These are phyloP conservation scores for Colletotrichum cuscutae DNA, from an alignment of 2,329 filamentous ascomycete genomes.

Conservation along the genomic window DNA sequence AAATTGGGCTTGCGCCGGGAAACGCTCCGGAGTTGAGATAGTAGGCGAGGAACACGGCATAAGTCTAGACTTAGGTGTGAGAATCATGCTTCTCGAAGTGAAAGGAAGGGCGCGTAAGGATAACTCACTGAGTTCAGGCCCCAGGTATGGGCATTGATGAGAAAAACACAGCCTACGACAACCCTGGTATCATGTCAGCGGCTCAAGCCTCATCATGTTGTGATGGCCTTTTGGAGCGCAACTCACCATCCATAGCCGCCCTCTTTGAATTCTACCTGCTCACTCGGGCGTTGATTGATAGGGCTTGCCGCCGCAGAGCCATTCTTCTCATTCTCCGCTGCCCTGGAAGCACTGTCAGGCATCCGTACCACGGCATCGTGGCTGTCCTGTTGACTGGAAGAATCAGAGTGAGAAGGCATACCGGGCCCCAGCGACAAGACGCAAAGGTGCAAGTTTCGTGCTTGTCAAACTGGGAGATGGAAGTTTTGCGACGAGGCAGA, in stretches of 20 bases:
- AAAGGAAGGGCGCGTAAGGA: neutral
- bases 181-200: slow-evolving; percentile 48
- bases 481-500: neutral
- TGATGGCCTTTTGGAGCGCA: neutral
- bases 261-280: slow-evolving; percentile 54
- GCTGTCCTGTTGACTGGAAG: slow-evolving; percentile 12
- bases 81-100: neutral
- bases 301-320: slow-evolving; percentile 3
- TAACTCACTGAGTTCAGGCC: slow-evolving; percentile 72
- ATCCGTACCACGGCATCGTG: slow-evolving; percentile 24
- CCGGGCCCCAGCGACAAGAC: slow-evolving; percentile 12
- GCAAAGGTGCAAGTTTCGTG: neutral
- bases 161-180: slow-evolving; percentile 62
- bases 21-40: slow-evolving; percentile 69
- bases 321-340: slow-evolving; percentile 22
- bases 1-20: slow-evolving; percentile 69
- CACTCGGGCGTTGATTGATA: neutral
- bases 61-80: slow-evolving; percentile 53
- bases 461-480: neutral
- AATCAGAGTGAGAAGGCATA: slow-evolving; percentile 25
- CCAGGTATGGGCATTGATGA: slow-evolving; percentile 79
- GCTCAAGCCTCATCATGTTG: neutral
- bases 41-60: slow-evolving; percentile 66
- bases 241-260: slow-evolving; percentile 70
- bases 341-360: slow-evolving; percentile 30